Percentiles rank a stretch among this genome's conserved stretches.
phyloP scores from a whole-genome alignment of 805 yeast genomes.

The Cyberlindnera mississippiensis region DNA sequence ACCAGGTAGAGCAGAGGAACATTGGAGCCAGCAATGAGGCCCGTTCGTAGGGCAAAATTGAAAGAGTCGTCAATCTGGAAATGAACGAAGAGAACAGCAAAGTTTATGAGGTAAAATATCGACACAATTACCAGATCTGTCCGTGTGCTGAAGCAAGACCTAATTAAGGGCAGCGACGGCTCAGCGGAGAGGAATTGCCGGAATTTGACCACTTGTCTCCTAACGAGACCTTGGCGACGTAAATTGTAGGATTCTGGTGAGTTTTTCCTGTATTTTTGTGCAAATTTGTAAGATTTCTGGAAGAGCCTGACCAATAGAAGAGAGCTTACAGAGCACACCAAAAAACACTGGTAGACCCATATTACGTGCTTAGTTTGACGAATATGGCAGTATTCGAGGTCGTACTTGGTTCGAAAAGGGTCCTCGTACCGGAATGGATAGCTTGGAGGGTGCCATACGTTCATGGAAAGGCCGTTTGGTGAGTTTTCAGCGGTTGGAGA shows the following conservation, averaged over 20 bases:
- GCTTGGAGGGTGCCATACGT: constrained; percentile 10
- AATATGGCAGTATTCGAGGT: constrained; percentile 20
- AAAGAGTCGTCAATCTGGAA: constrained; percentile 24
- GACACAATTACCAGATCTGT: constrained; percentile 13
- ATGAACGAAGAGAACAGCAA: constrained; percentile 12
- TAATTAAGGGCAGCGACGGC: constrained; percentile 5
- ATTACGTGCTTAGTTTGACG: constrained; percentile 21
- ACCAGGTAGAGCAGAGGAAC: constrained; percentile 26
- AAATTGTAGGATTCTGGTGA: background rate
- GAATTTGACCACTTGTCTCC: constrained; percentile 4
- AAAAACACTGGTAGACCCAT: constrained; percentile 21
- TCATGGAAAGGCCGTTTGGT: too few relatives aligned
- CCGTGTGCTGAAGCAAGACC: constrained; percentile 17
- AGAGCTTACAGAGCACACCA: constrained; percentile 4
- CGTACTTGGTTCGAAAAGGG: constrained; percentile 22
- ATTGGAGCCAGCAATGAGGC: constrained; percentile 26
- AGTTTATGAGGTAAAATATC: constrained; percentile 15
- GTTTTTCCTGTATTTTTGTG: background rate
- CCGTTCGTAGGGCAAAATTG: constrained; percentile 25
- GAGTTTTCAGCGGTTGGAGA: too few relatives aligned
- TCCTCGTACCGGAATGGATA: constrained; percentile 21
- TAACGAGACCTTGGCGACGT: background rate
- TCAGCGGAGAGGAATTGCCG: constrained; percentile 9
- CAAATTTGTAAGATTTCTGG: background rate
- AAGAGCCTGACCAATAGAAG: constrained; percentile 1